Conservation (phyloP, 805 yeast genomes). For the Blastobotrys parvus region DNA sequence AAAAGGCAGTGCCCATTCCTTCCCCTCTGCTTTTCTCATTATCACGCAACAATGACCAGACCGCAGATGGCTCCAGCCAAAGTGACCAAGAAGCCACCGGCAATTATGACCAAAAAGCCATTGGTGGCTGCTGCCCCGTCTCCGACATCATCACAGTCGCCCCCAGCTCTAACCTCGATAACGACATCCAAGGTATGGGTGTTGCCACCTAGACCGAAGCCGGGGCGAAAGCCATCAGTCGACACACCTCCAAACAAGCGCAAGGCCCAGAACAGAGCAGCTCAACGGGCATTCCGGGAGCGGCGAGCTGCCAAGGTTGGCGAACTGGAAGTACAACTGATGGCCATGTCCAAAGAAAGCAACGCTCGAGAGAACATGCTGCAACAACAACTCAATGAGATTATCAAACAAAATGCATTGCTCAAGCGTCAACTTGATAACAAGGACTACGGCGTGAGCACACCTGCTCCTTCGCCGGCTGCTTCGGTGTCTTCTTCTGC, state of each 20-base stretch:
- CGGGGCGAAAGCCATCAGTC: conserved; percentile 48
- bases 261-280: conserved; percentile 90
- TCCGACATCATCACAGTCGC: background rate
- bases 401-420: conserved; percentile 30
- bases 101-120: background rate
- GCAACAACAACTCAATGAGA: conserved; percentile 16
- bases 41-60: too few relatives aligned
- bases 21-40: too few relatives aligned
- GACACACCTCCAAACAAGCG: conserved; percentile 81
- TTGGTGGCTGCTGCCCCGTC: background rate
- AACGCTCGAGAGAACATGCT: conserved; percentile 39
- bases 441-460: conserved; percentile 20
- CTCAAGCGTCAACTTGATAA: conserved; percentile 19
- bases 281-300: conserved; percentile 85
- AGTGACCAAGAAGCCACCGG: conserved; percentile 1
- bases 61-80: background rate
- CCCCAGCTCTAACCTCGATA: conserved; percentile 3
- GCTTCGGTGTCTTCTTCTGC: conserved; percentile 4
- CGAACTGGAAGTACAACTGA: conserved; percentile 63
- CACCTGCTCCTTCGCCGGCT: conserved; percentile 3
- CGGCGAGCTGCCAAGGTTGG: conserved; percentile 74
- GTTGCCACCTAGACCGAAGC: conserved; percentile 74
- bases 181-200: conserved; percentile 72
- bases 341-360: conserved; percentile 59
- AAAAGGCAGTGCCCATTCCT: too few relatives aligned